phyloP scores from a whole-genome alignment of 192 early-diverging fungal genomes.

The Coemansia sp. region DNA sequence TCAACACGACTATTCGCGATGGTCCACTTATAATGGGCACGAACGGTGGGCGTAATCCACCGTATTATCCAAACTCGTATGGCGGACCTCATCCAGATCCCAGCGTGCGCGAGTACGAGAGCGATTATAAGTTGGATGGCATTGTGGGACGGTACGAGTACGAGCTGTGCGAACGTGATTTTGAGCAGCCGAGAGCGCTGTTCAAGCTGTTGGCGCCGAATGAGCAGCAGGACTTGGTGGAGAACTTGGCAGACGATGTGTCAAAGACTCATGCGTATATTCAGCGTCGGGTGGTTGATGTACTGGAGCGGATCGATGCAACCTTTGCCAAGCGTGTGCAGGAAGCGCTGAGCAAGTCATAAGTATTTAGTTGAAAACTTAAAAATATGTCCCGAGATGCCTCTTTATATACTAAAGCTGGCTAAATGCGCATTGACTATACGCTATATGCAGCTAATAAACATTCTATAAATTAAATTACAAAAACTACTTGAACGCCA shows the following conservation, averaged over 20 bases:
- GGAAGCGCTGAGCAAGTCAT: too few species aligned
- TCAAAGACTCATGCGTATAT: constrained; percentile 55
- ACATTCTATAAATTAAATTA: not conserved
- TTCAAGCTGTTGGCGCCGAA: constrained; percentile 41
- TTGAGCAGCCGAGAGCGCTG: constrained; percentile 63
- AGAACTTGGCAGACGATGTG: constrained; percentile 61
- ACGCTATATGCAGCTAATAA: too few species aligned
- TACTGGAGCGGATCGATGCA: not conserved
- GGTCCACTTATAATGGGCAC: constrained; percentile 57
- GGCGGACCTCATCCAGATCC: constrained; percentile 53
- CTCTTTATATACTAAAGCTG: too few species aligned
- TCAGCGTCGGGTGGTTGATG: constrained; percentile 33
- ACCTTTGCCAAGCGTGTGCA: too few species aligned
- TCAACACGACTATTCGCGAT: constrained; percentile 68
- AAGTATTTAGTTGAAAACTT: too few species aligned
- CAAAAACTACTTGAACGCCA: not conserved
- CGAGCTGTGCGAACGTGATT: constrained; percentile 60
- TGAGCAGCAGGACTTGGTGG: constrained; percentile 57
- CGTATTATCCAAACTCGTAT: constrained; percentile 66
- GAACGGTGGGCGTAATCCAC: constrained; percentile 61
- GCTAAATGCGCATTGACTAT: too few species aligned
- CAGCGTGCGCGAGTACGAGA: constrained; percentile 28
- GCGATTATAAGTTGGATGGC: constrained; percentile 44
- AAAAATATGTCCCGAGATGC: too few species aligned
- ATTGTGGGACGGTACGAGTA: constrained; percentile 55